These are phyloP conservation scores for Paecilomyces dactylethromorphus DNA, from an alignment of 2,329 filamentous ascomycete genomes.

Conservation along the genomic window DNA sequence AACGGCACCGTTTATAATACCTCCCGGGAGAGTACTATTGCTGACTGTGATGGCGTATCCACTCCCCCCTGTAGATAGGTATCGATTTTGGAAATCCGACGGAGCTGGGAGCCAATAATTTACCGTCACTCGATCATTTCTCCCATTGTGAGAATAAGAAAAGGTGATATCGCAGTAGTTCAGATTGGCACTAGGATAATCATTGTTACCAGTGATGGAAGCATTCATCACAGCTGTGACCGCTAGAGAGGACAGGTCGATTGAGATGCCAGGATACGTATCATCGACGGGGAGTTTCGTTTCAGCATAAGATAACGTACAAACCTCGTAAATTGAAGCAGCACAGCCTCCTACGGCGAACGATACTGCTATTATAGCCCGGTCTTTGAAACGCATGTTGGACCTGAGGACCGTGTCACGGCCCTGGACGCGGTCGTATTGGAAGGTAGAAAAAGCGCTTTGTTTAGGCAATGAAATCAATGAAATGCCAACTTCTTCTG, in stretches of 20 bases:
- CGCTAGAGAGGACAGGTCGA: conserved; percentile 32
- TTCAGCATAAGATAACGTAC: conserved; percentile 30
- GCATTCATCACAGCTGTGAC: neutral
- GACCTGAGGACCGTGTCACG: too few species aligned
- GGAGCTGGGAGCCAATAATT: conserved; percentile 40
- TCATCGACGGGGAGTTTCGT: conserved; percentile 31
- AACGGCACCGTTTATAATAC: conserved; percentile 42
- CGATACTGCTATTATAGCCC: neutral
- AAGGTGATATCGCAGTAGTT: conserved; percentile 42
- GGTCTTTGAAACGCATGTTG: too few species aligned
- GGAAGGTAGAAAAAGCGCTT: too few species aligned
- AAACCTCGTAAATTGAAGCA: conserved; percentile 28
- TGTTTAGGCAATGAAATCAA: too few species aligned
- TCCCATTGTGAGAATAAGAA: conserved; percentile 39
- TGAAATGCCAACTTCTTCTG: too few species aligned
- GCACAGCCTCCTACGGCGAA: neutral
- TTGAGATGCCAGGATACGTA: conserved; percentile 28
- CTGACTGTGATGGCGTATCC: conserved; percentile 41
- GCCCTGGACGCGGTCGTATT: too few species aligned
- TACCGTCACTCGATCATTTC: conserved; percentile 27
- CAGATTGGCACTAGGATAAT: conserved; percentile 9
- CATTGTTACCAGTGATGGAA: conserved; percentile 1
- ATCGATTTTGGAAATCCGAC: conserved; percentile 39
- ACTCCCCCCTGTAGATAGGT: conserved; percentile 41
- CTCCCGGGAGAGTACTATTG: conserved; percentile 43